Evolutionary conservation across 2,329 filamentous ascomycete species (phyloP).

Genomic region (Diaporthe nobilis): DNA sequence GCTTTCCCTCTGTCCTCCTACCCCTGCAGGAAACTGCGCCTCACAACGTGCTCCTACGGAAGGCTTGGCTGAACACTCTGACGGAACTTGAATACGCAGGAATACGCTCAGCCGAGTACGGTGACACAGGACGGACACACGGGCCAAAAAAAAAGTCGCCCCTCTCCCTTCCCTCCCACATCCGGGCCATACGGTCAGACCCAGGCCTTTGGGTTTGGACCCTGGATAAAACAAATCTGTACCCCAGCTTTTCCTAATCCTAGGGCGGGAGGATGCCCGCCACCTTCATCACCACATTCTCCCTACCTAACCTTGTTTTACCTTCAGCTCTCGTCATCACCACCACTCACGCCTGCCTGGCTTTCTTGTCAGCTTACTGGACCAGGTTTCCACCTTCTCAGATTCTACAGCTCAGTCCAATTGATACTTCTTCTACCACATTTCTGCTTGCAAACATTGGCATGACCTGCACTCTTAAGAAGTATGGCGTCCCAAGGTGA

Average conservation of each 20-base stretch:
- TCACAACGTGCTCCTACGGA: conserved; percentile 11
- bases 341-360: not conserved
- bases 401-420: not conserved
- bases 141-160: conserved; percentile 20
- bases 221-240: conserved; percentile 28
- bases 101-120: conserved; percentile 7
- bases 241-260: conserved; percentile 29
- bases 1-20: not conserved
- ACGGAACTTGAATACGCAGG: conserved; percentile 9
- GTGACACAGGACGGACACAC: conserved; percentile 21
- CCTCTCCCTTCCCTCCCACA: not conserved
- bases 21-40: conserved; percentile 33
- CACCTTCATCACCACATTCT: not conserved
- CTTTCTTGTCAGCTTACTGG: not conserved
- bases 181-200: conserved; percentile 8
- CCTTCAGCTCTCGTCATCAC: conserved; percentile 15
- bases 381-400: too few relatives aligned
- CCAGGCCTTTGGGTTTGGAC: conserved; percentile 26
- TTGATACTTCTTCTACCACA: not conserved
- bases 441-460: not conserved
- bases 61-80: conserved; percentile 21
- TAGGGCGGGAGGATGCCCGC: conserved; percentile 5
- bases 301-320: not conserved
- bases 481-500: conserved; percentile 35
- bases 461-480: not conserved